These are phyloP conservation scores for Kalanchoe fedtschenkoi DNA, from an alignment of 164 flowering plant species.

Conservation along the genomic window DNA sequence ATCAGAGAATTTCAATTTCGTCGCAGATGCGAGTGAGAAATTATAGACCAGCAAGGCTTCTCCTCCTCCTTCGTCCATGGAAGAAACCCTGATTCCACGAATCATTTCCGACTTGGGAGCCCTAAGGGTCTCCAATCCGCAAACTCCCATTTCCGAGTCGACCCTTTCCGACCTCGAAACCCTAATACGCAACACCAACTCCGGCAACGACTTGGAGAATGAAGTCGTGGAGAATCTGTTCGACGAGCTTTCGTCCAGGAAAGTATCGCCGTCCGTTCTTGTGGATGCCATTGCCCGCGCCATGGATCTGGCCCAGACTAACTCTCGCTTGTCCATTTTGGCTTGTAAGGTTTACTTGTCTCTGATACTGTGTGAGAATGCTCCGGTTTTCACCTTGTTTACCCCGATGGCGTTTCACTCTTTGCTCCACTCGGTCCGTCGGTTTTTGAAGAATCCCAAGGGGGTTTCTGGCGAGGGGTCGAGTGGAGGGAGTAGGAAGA, in stretches of 20 bases:
- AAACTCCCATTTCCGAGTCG: constrained; percentile 32
- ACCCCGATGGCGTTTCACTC: constrained; percentile 66
- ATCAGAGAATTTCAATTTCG: neutral
- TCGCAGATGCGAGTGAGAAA: neutral
- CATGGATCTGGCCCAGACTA: constrained; percentile 42
- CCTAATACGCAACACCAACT: constrained; percentile 21
- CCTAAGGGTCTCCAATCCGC: constrained; percentile 8
- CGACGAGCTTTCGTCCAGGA: constrained; percentile 40
- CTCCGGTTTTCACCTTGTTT: constrained; percentile 80
- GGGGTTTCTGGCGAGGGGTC: neutral
- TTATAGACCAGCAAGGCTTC: too few relatives aligned
- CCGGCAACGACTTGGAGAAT: constrained; percentile 15
- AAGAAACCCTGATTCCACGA: constrained; percentile 26
- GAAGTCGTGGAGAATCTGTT: constrained; percentile 24
- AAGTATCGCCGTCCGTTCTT: constrained; percentile 36
- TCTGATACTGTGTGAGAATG: constrained; percentile 48
- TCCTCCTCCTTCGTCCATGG: constrained; percentile 38
- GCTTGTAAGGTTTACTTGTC: constrained; percentile 64
- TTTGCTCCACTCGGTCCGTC: constrained; percentile 58
- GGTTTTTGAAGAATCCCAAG: constrained; percentile 28
- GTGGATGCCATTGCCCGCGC: constrained; percentile 30
- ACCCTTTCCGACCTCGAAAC: constrained; percentile 44
- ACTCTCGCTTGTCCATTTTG: constrained; percentile 24
- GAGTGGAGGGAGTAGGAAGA: constrained; percentile 13
- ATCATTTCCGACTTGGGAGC: constrained; percentile 35